These are phyloP conservation scores for Balansia obtecta DNA, from an alignment of 2,329 filamentous ascomycete genomes.

Conservation along the genomic window DNA sequence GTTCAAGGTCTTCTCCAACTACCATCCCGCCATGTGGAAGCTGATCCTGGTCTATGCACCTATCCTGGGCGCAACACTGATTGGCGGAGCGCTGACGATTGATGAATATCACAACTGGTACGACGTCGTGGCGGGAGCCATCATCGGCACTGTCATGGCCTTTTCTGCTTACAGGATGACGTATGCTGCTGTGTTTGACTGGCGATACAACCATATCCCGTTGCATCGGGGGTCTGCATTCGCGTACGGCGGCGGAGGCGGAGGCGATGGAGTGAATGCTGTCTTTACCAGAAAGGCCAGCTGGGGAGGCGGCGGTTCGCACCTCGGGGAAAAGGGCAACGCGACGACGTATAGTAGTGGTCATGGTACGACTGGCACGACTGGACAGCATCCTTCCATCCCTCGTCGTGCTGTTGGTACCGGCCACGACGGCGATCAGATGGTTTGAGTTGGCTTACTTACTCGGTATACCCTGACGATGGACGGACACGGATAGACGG, in stretches of 20 bases:
- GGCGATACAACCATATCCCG: slow-evolving; percentile 52
- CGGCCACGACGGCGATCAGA: not conserved
- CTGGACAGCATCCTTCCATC: not conserved
- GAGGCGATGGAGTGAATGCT: slow-evolving; percentile 3
- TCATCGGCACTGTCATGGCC: slow-evolving; percentile 53
- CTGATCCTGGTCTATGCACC: slow-evolving; percentile 51
- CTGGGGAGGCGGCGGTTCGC: slow-evolving; percentile 1
- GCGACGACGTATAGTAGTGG: not conserved
- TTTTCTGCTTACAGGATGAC: slow-evolving; percentile 55
- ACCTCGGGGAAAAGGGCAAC: slow-evolving; percentile 1
- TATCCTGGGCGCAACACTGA: slow-evolving; percentile 53
- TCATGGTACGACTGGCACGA: not conserved
- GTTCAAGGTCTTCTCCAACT: slow-evolving; percentile 62
- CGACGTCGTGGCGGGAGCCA: slow-evolving; percentile 53
- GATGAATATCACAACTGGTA: slow-evolving; percentile 69
- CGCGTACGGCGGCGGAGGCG: slow-evolving; percentile 2
- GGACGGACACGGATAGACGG: too few relatives aligned
- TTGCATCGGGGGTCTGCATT: slow-evolving; percentile 35
- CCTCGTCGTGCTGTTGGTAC: not conserved
- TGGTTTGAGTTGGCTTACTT: not conserved
- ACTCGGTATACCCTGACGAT: too few relatives aligned
- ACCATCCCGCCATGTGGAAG: slow-evolving; percentile 66
- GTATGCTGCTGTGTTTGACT: slow-evolving; percentile 57
- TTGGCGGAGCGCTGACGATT: slow-evolving; percentile 58
- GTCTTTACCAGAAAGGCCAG: slow-evolving; percentile 6